These are phyloP conservation scores for Verticillium nubilum DNA, from an alignment of 2,329 filamentous ascomycete genomes.

Conservation along the genomic window DNA sequence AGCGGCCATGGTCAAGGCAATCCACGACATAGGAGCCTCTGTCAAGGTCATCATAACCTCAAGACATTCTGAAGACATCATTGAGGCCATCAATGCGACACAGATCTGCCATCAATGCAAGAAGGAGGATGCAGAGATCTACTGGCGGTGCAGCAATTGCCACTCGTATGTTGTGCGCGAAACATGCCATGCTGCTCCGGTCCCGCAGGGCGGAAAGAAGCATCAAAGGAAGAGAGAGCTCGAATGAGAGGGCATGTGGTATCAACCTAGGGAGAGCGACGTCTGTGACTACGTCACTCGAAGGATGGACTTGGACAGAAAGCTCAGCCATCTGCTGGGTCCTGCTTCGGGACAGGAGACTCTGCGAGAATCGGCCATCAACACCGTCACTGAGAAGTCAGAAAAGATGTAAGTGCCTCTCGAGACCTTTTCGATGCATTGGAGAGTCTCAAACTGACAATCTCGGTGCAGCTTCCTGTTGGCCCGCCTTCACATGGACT, in stretches of 20 bases:
- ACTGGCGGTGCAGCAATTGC: background rate
- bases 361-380: background rate
- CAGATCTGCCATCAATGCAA: background rate
- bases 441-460: background rate
- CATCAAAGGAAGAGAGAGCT: background rate
- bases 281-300: background rate
- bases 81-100: background rate
- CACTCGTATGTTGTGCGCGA: slow-evolving; percentile 1
- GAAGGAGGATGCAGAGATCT: background rate
- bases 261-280: background rate
- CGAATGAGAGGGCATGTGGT: background rate
- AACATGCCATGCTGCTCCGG: background rate
- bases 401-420: background rate
- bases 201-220: background rate
- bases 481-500: slow-evolving; percentile 1
- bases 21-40: background rate
- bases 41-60: slow-evolving; percentile 3
- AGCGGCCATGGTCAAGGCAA: background rate
- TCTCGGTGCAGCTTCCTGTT: background rate
- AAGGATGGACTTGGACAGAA: background rate
- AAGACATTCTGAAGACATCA: background rate
- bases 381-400: background rate
- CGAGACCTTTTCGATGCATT: background rate
- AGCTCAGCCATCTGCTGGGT: background rate
- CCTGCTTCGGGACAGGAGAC: background rate